Conservation (phyloP, 1,139 yeast species). For the Candida anutae region DNA sequence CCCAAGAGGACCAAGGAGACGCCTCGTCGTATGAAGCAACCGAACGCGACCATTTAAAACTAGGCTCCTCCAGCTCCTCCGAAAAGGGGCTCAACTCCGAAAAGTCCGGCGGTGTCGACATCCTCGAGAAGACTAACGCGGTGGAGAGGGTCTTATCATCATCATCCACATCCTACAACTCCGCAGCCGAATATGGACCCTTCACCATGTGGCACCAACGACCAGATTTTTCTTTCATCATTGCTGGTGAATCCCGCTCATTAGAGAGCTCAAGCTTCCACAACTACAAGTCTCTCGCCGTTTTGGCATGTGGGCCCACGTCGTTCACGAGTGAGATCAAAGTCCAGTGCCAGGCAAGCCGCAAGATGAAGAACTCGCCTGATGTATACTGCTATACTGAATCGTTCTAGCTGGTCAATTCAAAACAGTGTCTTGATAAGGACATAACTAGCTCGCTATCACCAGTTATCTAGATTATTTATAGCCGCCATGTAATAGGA, state of each 20-base stretch:
- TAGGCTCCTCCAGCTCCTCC: neutral
- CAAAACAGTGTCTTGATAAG: too few species aligned
- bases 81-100: neutral
- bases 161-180: neutral
- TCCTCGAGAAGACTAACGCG: neutral
- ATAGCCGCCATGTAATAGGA: too few species aligned
- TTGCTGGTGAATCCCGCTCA: constrained; percentile 2
- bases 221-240: constrained; percentile 4
- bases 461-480: too few species aligned
- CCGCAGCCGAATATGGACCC: neutral
- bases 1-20: constrained; percentile 6
- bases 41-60: neutral
- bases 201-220: constrained; percentile 3
- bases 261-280: constrained; percentile 2
- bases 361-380: constrained; percentile 19
- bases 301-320: constrained; percentile 32
- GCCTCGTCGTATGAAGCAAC: neutral
- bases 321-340: constrained; percentile 19
- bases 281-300: constrained; percentile 18
- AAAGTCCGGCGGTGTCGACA: neutral
- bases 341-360: constrained; percentile 19
- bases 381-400: constrained; percentile 32
- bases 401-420: constrained; percentile 15
- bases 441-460: too few species aligned
- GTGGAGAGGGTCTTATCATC: too few species aligned